phyloP scores from a whole-genome alignment of 805 yeast genomes.

The Pichia exigua region DNA sequence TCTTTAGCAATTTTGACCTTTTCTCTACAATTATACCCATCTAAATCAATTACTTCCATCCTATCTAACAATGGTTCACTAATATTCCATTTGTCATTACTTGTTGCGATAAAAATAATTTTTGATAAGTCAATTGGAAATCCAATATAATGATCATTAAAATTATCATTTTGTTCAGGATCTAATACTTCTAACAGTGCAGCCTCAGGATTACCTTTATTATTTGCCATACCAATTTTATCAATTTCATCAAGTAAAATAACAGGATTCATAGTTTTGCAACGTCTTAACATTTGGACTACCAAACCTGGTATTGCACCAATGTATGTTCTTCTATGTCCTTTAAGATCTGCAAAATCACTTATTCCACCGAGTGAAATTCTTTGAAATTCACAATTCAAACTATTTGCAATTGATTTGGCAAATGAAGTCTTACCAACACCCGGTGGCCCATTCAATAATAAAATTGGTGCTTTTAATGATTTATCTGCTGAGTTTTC shows the following conservation, averaged over 20 bases:
- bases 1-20: slow-evolving; percentile 63
- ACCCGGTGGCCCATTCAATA: slow-evolving; percentile 90
- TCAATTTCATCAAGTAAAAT: slow-evolving; percentile 81
- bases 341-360: slow-evolving; percentile 84
- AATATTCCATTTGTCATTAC: slow-evolving; percentile 64
- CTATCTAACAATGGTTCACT: slow-evolving; percentile 76
- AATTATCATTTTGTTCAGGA: slow-evolving; percentile 76
- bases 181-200: slow-evolving; percentile 83
- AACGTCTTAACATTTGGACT: slow-evolving; percentile 67
- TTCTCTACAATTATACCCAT: slow-evolving; percentile 75
- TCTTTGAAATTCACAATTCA: slow-evolving; percentile 70
- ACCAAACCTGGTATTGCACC: slow-evolving; percentile 89
- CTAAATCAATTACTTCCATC: slow-evolving; percentile 70
- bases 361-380: slow-evolving; percentile 81
- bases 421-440: slow-evolving; percentile 89
- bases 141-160: slow-evolving; percentile 77
- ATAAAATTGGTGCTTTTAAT: slow-evolving; percentile 59
- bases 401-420: slow-evolving; percentile 65
- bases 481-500: slow-evolving; percentile 4
- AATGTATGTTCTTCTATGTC: slow-evolving; percentile 85
- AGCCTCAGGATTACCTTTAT: slow-evolving; percentile 77
- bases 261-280: slow-evolving; percentile 75
- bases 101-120: slow-evolving; percentile 77
- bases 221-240: slow-evolving; percentile 33
- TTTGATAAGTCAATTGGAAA: slow-evolving; percentile 81